Base-by-base conservation (phyloP, 2,329 filamentous ascomycete species). In the Chaetomium strumarium region DNA sequence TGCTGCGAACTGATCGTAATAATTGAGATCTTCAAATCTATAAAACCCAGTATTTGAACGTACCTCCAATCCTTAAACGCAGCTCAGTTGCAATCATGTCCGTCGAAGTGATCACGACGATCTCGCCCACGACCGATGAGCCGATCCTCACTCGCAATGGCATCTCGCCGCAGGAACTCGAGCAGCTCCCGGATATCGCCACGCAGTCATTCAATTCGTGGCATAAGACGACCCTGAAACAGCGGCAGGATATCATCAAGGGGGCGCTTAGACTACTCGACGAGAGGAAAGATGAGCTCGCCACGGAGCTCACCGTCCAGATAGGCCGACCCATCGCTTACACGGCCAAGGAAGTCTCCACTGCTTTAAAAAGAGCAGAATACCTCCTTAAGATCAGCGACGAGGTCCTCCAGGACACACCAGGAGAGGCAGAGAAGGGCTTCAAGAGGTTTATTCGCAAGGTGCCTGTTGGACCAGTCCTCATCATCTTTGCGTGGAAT, bases 401-500 rank as follows among this genome's bases (percentile, higher is more conserved):
- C 11, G 86, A 93, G 39, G 83, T 81, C 1, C 76, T 97, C 49
- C 81, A 84, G 64, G 87, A 95, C 62, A 90, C 89, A 0, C 80
- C 86, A 30, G 91, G 91, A 9, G 89, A 95, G 67, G 71, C 81
- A 2, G 90, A 97, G 71, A 81, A 86, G 64, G 91, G 92, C 0
- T 96, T 96, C 75, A 90, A 85, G 72, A 80, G 92, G 60, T 96
- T 88, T 66, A 90, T 97, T 66, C 84, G 85, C 68, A 95, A 95
- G 71, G 81, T 89, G 9, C 89, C 92, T 0, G 81, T 96, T 48
- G 92, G 92, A 1, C 90, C 90, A 11, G 87, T 93, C 14, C 77
- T 97, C 54, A 79, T 96, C 59, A 82, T 97, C 55, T 96, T 96
- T 71, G 87, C 92, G 0, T 97, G 92, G 92, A 97, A 97, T 72